These are phyloP conservation scores for Monosporozyma solicola DNA, from an alignment of 805 yeast genomes.

Conservation along the genomic window DNA sequence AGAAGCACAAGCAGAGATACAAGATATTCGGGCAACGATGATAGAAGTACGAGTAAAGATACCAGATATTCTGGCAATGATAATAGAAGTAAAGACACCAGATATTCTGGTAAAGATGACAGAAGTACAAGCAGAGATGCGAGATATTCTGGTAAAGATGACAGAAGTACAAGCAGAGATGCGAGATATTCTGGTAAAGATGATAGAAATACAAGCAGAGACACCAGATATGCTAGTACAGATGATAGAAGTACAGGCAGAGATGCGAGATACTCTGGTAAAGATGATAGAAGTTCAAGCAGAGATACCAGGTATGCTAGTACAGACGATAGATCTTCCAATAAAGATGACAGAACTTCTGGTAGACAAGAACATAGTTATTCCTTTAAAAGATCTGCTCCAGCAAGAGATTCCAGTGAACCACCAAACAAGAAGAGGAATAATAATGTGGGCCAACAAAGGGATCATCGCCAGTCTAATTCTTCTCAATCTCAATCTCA, in stretches of 20 bases:
- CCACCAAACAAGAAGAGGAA: neutral
- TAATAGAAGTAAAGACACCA: neutral
- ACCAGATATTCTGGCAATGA: neutral
- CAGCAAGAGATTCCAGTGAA: neutral
- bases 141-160: neutral
- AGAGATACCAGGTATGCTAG: no score
- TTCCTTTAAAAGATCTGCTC: neutral
- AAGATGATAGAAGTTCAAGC: neutral
- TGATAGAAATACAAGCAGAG: neutral
- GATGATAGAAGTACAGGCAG: neutral
- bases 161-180: neutral
- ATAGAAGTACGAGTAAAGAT: no score
- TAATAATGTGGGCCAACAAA: neutral
- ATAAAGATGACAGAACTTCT: neutral
- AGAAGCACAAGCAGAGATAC: no score
- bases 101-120: neutral
- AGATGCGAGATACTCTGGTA: neutral
- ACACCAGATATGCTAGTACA: neutral
- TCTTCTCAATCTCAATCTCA: neutral
- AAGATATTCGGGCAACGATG: no score
- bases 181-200: neutral
- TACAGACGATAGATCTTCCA: neutral
- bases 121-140: neutral
- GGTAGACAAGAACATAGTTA: neutral
- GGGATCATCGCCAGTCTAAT: neutral